These are phyloP conservation scores for Alternaria triticina DNA, from an alignment of 2,329 filamentous ascomycete species.

Conservation along the genomic window DNA sequence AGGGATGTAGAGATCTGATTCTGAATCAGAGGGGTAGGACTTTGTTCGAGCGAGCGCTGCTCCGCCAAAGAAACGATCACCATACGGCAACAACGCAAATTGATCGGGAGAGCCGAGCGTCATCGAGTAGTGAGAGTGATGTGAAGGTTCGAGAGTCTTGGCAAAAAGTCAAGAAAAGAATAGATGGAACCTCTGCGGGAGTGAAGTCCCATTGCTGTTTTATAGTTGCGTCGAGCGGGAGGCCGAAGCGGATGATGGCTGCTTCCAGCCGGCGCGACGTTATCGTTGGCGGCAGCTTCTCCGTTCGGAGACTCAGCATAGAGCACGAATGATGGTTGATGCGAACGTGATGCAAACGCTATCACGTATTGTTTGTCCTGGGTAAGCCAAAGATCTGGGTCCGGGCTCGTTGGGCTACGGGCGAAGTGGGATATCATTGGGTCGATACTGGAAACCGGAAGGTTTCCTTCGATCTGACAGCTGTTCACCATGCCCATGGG, in stretches of 20 bases:
- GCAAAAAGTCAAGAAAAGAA: not conserved
- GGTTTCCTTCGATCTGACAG: not conserved
- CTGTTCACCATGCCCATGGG: not conserved
- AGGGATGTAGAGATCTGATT: slow-evolving; percentile 19
- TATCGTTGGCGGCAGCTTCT: not conserved
- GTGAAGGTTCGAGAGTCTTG: not conserved
- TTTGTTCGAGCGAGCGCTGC: not conserved
- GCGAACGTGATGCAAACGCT: not conserved
- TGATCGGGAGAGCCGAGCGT: slow-evolving; percentile 10
- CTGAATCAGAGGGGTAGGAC: slow-evolving; percentile 24
- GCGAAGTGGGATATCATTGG: not conserved
- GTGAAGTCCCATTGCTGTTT: not conserved
- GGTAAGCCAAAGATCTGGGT: not conserved
- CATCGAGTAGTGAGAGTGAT: slow-evolving; percentile 16
- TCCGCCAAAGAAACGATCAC: slow-evolving; percentile 14
- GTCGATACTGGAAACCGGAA: not conserved
- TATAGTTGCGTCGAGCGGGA: not conserved
- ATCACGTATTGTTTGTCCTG: slow-evolving; percentile 2
- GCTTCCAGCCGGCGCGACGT: not conserved
- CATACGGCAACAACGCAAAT: slow-evolving; percentile 13
- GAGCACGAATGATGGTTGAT: not conserved
- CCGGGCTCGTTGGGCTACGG: not conserved
- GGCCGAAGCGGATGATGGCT: not conserved
- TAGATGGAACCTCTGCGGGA: not conserved
- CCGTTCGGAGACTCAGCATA: not conserved